A percentile compares a stretch with the other conserved stretches of the same genome.
phyloP scores from a whole-genome alignment of 257 asterid genomes.

The Sherardia arvensis region DNA sequence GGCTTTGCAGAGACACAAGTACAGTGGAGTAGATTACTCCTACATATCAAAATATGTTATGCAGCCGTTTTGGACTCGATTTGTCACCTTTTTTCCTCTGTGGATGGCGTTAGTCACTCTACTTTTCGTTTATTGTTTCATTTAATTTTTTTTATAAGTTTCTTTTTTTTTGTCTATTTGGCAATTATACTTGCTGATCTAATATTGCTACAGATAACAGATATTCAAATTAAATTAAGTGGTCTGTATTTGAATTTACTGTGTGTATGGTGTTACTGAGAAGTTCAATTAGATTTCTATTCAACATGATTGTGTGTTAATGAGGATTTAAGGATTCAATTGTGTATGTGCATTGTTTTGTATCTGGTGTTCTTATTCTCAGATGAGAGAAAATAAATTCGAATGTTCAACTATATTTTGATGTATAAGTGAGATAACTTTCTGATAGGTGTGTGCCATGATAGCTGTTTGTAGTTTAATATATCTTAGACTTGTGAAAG shows the following conservation, averaged over 20 bases:
- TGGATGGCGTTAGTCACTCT: conserved; percentile 80
- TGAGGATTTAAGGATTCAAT: background rate
- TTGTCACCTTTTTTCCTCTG: conserved; percentile 76
- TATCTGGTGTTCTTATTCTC: background rate
- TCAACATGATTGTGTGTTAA: background rate
- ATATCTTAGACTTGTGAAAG: background rate
- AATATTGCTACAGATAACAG: background rate
- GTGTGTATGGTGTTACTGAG: background rate
- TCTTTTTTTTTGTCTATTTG: background rate
- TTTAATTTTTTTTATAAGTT: background rate
- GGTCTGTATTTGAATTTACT: background rate
- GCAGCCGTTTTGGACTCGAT: conserved; percentile 91
- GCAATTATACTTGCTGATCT: background rate
- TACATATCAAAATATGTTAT: conserved; percentile 65
- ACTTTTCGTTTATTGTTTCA: background rate
- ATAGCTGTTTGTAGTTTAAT: background rate
- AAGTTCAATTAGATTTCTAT: too few species aligned
- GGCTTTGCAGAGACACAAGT: conserved; percentile 76
- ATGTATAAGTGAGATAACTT: background rate
- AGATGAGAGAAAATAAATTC: background rate
- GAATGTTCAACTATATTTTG: too few species aligned
- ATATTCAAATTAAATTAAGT: background rate
- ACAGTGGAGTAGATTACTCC: conserved; percentile 92
- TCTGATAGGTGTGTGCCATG: background rate
- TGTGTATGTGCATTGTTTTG: background rate